Evolutionary conservation across 2,329 filamentous ascomycete genomes (phyloP), one percentile per base, ranked within the genome.

Genomic region (Septoria linicola): DNA sequence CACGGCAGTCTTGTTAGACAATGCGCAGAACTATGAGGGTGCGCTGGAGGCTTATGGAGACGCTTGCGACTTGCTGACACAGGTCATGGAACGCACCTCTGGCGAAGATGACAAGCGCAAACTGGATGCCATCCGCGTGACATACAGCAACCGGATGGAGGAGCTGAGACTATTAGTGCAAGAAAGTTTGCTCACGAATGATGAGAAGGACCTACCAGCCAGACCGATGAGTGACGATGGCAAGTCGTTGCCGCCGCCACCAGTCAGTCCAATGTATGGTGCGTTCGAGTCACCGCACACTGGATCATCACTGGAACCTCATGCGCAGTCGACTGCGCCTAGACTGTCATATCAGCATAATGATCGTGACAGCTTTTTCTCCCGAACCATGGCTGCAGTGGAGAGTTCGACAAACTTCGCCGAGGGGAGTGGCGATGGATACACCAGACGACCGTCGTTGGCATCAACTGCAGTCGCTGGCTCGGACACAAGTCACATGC

Each of bases 1-100:
- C 66, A 92, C 89, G 10, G 93, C 93, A 17, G 93, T 99, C 20
- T 81, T 96, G 60, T 80, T 99, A 34, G 93, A 99, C 72, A 97
- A 96, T 79, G 90, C 89, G 11, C 88, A 93, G 64, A 96, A 97
- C 66, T 92, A 93, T 57, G 88, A 92, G 68, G 90, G 89, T 34
- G 93, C 93, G 14, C 85, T 95, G 66, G 83, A 89, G 63, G 90
- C 92, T 11, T 99, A 99, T 68, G 78, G 81, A 8, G 93, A 99
- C 71, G 93, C 95, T 3, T 99, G 93, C 67, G 81, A 85, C 49
- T 76, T 99, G 53, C 74, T 99, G 48, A 86, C 92, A 60, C 85
- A 95, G 64, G 93, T 99, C 3, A 87, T 99, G 73, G 75, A 85
- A 51, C 83, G 88, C 62, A 96, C 89, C 51, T 84, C 84, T 8